Conservation (phyloP, 306 rosid genomes). For the Rubus parviflorus region DNA sequence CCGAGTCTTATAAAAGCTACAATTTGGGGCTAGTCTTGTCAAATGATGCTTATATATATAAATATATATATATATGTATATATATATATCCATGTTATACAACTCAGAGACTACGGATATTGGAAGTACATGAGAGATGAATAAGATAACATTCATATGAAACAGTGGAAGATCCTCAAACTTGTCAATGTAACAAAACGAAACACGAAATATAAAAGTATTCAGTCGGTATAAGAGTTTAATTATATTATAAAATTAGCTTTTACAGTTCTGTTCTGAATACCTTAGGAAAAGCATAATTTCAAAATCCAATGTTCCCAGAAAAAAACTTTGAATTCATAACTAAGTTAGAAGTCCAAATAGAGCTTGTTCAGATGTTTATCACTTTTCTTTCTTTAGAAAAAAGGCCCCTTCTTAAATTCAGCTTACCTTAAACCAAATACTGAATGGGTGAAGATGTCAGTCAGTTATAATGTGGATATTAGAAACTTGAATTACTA, state of each 20-base stretch:
- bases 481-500: slow-evolving; percentile 3
- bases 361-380: neutral
- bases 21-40: neutral
- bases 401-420: neutral
- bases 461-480: too few species aligned
- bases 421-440: neutral
- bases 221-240: neutral
- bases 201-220: neutral
- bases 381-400: too few species aligned
- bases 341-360: neutral
- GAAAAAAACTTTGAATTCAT: neutral
- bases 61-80: neutral
- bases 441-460: neutral
- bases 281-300: neutral
- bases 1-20: neutral
- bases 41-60: neutral
- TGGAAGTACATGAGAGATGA: neutral
- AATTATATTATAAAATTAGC: neutral
- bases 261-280: neutral
- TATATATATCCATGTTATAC: neutral
- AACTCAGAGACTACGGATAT: neutral
- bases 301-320: neutral
- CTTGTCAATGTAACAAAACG: neutral
- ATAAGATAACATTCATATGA: neutral
- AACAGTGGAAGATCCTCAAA: neutral